Evolutionary conservation across 2,329 filamentous ascomycete species (phyloP).

Genomic region (Ustilaginoidea virens): DNA sequence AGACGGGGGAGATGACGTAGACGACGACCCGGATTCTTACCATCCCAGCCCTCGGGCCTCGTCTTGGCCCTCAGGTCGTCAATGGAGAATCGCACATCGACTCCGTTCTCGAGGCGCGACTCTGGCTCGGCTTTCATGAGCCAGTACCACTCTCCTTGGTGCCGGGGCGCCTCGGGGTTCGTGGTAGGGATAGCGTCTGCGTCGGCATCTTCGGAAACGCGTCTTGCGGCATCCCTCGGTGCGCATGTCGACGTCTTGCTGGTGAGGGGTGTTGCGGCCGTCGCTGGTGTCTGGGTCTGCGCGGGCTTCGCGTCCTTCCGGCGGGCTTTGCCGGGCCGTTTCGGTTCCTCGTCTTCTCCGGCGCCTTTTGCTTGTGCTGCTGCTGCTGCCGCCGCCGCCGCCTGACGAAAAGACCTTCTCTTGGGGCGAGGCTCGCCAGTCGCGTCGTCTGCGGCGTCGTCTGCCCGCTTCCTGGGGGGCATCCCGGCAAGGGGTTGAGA

Average conservation of each 20-base stretch:
- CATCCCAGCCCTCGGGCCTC: conserved; percentile 82
- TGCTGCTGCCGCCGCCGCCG: conserved; percentile 4
- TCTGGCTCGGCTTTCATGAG: conserved; percentile 83
- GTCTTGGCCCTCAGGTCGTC: conserved; percentile 64
- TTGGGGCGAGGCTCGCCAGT: conserved; percentile 9
- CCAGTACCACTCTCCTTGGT: conserved; percentile 46
- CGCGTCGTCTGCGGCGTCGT: conserved; percentile 3
- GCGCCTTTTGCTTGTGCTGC: neutral
- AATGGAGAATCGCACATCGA: conserved; percentile 87
- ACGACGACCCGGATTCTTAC: conserved; percentile 28
- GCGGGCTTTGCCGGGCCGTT: neutral
- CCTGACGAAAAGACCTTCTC: conserved; percentile 14
- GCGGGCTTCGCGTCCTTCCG: neutral
- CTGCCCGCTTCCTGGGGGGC: conserved; percentile 3
- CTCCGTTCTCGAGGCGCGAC: conserved; percentile 68
- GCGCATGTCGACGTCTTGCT: neutral
- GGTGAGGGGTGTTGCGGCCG: neutral
- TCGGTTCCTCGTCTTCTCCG: neutral
- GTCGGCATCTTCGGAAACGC: conserved; percentile 14
- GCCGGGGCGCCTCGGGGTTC: conserved; percentile 22
- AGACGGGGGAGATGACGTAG: neutral
- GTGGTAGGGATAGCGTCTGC: conserved; percentile 18
- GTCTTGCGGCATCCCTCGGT: conserved; percentile 1
- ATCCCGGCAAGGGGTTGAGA: too few relatives aligned
- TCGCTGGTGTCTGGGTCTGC: neutral